Base-by-base conservation (phyloP, 2,329 filamentous ascomycete genomes). In the Aspergillus fijiensis region DNA sequence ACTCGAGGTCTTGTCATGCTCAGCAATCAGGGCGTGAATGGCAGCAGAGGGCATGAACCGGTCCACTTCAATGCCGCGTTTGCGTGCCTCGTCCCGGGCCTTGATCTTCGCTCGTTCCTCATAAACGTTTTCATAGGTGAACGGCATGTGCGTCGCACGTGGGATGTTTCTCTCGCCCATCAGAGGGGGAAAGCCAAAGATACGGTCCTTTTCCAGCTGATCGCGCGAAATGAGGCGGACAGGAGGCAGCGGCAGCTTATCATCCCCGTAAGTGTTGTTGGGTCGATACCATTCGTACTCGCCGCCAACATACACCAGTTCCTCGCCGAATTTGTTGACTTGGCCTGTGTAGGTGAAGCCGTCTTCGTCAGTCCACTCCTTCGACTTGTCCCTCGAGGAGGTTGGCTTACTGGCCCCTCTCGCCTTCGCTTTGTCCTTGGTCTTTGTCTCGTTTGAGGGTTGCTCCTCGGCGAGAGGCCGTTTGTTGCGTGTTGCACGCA, bases 161-260 rank as follows among this genome's bases (percentile, higher is more conserved):
- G 70, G 72, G n/a, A 73, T 25, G 58, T 74, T 74, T 9, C 70
- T 70, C 52, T 72, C 63, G 5, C 72, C 70, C 25, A 70, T 67
- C 12, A 54, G 67, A 5, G 72, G 72, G 14, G 72, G 72, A 57
- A 68, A 74, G 1, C 72, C 71, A 39, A 70, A 72, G 12, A 72
- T 66, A n/a, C 64, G 64, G 55, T 74, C 72, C 25, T 66, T 68
- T 27, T 70, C 67, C 16, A 66, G 55, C 54, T 74, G 72, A 10
- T 68, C 66, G 2, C 61, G 49, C 9, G 72, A 69, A 47, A 67
- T 73, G 25, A 74, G 48, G 5, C 67, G 65, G 11, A 67, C 48
- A 7, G 70, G 70, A 6, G 72, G 70, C 25, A 58, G 62, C 5
- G 70, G 70, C 12, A 74, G 64, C 16, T 62, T 49, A 2, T 66